Conservation (phyloP, 352 stramenopile genomes). For the Pythium phragmitis region DNA sequence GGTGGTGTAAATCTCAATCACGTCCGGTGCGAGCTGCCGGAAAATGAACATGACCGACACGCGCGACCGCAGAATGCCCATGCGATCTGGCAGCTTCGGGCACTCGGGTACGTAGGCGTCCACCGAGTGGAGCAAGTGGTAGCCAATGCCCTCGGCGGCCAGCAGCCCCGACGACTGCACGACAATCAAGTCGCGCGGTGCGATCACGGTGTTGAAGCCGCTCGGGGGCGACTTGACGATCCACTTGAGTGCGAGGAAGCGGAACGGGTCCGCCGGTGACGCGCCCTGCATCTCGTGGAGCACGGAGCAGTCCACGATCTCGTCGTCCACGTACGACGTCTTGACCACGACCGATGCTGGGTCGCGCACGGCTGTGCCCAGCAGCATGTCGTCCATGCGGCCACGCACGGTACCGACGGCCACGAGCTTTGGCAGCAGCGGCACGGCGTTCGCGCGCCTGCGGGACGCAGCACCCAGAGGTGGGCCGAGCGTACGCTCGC, state of each 20-base stretch:
- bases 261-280: conserved; percentile 26
- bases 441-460: neutral
- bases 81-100: conserved; percentile 27
- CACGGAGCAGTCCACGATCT: conserved; percentile 44
- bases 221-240: conserved; percentile 17
- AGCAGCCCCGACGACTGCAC: conserved; percentile 19
- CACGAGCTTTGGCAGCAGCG: conserved; percentile 21
- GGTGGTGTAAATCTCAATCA: conserved; percentile 50
- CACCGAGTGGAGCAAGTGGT: conserved; percentile 47
- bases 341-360: conserved; percentile 49
- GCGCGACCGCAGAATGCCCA: conserved; percentile 36
- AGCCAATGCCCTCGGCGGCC: conserved; percentile 28
- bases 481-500: conserved; percentile 12
- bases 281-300: conserved; percentile 43
- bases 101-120: conserved; percentile 33
- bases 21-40: conserved; percentile 22
- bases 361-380: conserved; percentile 48
- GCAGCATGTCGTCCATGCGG: conserved; percentile 28
- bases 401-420: conserved; percentile 23
- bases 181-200: conserved; percentile 17
- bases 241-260: conserved; percentile 26
- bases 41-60: conserved; percentile 49
- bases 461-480: conserved; percentile 12
- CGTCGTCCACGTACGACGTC: conserved; percentile 46
- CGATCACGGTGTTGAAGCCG: conserved; percentile 15